Conservation (phyloP, 768 basidiomycete species). For the Russula dissimulans region DNA sequence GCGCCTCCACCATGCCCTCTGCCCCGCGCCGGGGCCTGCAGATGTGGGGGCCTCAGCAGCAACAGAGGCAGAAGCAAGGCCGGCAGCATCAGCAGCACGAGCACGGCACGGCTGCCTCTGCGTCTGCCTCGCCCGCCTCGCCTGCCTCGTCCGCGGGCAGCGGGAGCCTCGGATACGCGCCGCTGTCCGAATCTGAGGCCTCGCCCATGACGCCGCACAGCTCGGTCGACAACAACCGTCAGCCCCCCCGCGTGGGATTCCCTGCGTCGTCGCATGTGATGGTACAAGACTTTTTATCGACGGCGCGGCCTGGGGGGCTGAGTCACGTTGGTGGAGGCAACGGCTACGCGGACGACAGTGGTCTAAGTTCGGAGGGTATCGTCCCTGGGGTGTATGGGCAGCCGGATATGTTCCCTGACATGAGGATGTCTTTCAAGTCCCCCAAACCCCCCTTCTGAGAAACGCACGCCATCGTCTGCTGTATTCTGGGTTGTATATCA, state of each 20-base stretch:
- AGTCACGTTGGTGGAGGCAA: background rate
- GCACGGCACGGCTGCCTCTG: background rate
- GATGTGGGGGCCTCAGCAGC: background rate
- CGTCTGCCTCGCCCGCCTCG: conserved; percentile 3
- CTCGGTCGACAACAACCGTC: background rate
- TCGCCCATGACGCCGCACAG: conserved; percentile 16
- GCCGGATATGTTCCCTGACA: background rate
- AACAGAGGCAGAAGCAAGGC: background rate
- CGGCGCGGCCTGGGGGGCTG: background rate
- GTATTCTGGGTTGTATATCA: background rate
- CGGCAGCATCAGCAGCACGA: background rate
- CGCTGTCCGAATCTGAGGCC: conserved; percentile 7
- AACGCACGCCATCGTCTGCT: background rate
- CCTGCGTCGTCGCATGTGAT: background rate
- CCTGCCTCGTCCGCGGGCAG: conserved; percentile 10
- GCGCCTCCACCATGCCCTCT: conserved; percentile 15
- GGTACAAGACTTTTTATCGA: background rate
- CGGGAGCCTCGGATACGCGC: background rate
- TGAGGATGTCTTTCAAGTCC: background rate
- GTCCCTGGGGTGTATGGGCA: background rate
- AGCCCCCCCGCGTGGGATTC: background rate
- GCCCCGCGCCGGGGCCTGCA: background rate
- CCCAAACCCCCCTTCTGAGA: background rate
- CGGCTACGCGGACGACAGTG: background rate
- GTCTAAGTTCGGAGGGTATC: background rate